Conservation (phyloP, 2,329 filamentous ascomycete species). For the Stagonosporopsis cucurbitacearum region DNA sequence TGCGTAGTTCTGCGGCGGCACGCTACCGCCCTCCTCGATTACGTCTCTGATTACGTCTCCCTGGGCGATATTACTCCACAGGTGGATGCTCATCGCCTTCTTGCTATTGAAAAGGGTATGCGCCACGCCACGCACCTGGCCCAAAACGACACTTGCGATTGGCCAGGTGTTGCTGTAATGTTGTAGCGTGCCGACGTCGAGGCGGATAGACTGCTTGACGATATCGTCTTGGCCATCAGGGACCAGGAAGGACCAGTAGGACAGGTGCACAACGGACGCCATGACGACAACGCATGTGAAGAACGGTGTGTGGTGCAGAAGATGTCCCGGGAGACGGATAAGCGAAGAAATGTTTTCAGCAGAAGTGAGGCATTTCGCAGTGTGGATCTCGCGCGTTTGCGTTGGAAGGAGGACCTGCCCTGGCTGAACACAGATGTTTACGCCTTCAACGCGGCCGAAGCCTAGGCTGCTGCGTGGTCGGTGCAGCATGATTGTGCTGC, state of each 20-base stretch:
- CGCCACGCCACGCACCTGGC: slow-evolving; percentile 79
- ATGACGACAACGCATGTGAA: slow-evolving; percentile 52
- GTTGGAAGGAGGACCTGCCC: slow-evolving; percentile 58
- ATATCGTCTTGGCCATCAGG: slow-evolving; percentile 65
- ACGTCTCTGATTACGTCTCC: slow-evolving; percentile 44
- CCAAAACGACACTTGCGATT: slow-evolving; percentile 71
- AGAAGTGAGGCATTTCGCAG: slow-evolving; percentile 78
- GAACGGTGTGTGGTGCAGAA: slow-evolving; percentile 69
- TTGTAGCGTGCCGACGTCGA: slow-evolving; percentile 79
- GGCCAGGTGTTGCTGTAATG: slow-evolving; percentile 73
- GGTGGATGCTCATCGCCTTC: slow-evolving; percentile 50
- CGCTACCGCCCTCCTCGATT: slow-evolving; percentile 42
- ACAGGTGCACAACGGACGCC: slow-evolving; percentile 56
- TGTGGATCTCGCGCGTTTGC: slow-evolving; percentile 66
- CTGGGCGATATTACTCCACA: slow-evolving; percentile 47
- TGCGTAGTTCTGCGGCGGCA: slow-evolving; percentile 44
- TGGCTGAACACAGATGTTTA: slow-evolving; percentile 71
- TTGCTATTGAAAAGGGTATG: slow-evolving; percentile 67
- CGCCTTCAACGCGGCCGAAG: slow-evolving; percentile 45
- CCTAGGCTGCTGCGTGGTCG: slow-evolving; percentile 49
- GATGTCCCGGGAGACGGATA: slow-evolving; percentile 73
- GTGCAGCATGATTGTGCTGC: slow-evolving; percentile 54
- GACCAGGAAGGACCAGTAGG: slow-evolving; percentile 70
- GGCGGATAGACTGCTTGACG: slow-evolving; percentile 75
- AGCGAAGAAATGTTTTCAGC: slow-evolving; percentile 79